Evolutionary conservation across 2,329 filamentous ascomycete species (phyloP), one percentile per base, ranked within the genome.

Genomic region (Clarireedia paspali): DNA sequence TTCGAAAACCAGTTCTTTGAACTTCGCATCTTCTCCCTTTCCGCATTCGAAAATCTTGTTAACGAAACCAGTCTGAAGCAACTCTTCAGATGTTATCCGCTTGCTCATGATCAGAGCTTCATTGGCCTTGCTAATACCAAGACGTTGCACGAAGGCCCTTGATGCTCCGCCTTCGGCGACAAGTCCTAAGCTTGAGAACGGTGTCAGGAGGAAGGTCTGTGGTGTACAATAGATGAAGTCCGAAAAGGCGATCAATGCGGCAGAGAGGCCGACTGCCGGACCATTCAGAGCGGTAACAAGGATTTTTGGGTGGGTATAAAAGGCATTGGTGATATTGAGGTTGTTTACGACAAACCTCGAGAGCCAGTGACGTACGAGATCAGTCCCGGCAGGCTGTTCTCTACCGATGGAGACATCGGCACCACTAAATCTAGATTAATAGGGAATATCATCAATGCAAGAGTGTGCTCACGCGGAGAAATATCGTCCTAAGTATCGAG

Each of bases 101-200:
- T 87, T 88, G 66, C 87, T 91, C 87, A 95, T 94, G 63, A 99
- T 84, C 12, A 97, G 79, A 12, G 94, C 92, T 77, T 97, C 94
- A 68, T 95, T 95, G 9, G 91, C 91, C 69, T 89, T 88, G 57
- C 81, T 76, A 50, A 90, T 80, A 1, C 94, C 94, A 24, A 97
- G 77, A 0, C 92, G 77, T 65, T 87, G 80, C 14, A 94, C 89
- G 56, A 97, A 86, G 0, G 85, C 89, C 55, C 84, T 76, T 15
- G 84, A 89, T 0, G 91, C 84, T 47, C 87, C 89, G 42, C 92
- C 94, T 74, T 97, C 94, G 54, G 91, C 81, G 0, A 97, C 91
- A 1, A 99, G 81, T 1, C 94, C 92, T 1, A 97, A 80, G 1
- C 88, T 92, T 4, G 85, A 87, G 73, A 97, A 97, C 4, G 94